These are phyloP conservation scores for Cyathus striatus DNA, from an alignment of 768 basidiomycete genomes.

Conservation along the genomic window DNA sequence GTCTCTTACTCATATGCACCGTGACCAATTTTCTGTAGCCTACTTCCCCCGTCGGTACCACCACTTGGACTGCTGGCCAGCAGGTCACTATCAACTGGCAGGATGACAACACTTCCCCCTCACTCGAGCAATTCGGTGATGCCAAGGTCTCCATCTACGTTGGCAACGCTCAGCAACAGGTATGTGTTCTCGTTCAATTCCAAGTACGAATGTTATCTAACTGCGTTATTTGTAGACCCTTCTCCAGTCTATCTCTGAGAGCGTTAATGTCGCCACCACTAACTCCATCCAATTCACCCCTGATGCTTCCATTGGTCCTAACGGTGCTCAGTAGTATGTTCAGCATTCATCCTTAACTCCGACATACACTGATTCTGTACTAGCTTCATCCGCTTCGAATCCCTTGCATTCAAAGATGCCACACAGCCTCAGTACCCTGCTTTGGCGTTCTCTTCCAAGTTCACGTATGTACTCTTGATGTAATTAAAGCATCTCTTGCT, in stretches of 20 bases:
- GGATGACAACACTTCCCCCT: constrained; percentile 45
- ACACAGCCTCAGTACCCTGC: constrained; percentile 47
- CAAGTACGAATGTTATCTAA: not conserved
- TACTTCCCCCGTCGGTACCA: constrained; percentile 46
- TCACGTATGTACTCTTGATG: constrained; percentile 45
- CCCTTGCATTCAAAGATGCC: constrained; percentile 47
- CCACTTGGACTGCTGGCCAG: constrained; percentile 46
- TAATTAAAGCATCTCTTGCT: not conserved
- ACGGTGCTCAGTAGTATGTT: constrained; percentile 50
- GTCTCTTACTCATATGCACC: constrained; percentile 6
- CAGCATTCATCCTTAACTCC: not conserved
- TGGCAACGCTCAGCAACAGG: constrained; percentile 62
- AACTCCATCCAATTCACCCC: constrained; percentile 47
- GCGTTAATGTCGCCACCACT: constrained; percentile 47
- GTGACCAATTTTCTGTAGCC: constrained; percentile 31
- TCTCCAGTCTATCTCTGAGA: constrained; percentile 45
- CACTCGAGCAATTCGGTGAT: constrained; percentile 45
- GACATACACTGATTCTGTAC: no score
- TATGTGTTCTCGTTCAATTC: constrained; percentile 15
- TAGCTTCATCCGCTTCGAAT: constrained; percentile 82
- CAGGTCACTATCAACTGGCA: constrained; percentile 50
- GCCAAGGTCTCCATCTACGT: constrained; percentile 54
- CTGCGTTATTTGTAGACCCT: constrained; percentile 32
- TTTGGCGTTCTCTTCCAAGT: constrained; percentile 75
- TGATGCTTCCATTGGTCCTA: constrained; percentile 46